Evolutionary conservation across 1,139 yeast species (phyloP), one percentile per base, ranked within the genome.

Genomic region (Yamadazyma siamensis): DNA sequence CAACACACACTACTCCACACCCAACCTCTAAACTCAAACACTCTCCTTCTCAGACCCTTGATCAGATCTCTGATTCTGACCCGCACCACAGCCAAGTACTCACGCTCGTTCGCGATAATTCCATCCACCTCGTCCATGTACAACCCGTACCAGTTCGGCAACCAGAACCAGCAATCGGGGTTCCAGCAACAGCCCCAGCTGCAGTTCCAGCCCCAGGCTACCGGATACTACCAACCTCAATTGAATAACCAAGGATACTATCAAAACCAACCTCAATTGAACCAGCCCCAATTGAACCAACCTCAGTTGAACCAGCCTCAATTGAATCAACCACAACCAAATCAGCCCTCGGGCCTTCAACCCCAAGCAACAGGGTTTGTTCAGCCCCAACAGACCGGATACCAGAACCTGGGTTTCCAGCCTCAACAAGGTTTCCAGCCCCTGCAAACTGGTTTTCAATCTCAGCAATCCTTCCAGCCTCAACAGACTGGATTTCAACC

Each of bases 91-190:
- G n/a, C n/a, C n/a, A n/a, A n/a, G n/a, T n/a, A n/a, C n/a, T n/a
- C n/a, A n/a, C n/a, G n/a, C n/a, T n/a, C n/a, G n/a, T n/a, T n/a
- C n/a, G n/a, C n/a, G n/a, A n/a, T n/a, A 18, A 8, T 18, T 18
- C 20, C 7, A 18, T 10, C 10, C 7, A 18, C 20, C 10, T 8
- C 20, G 20, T 13, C 14, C 27, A 67, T 68, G 75, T 67, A 64
- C 47, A 68, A 67, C 47, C 71, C 68, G 41, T 65, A 65, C 46
- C 71, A 65, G n/a, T n/a, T n/a, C n/a, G n/a, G 40, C 60, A 52
- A 41, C 63, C 52, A 39, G 66, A 28, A 26, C 24, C 65, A 59
- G 35, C 47, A 41, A 19, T 40, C 34, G 21, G 12, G 47, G 46
- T 6, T 41, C 26, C 26, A 31, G 27, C 37, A 26, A 25, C 23